Evolutionary conservation across 2,329 filamentous ascomycete species (phyloP), one percentile per base, ranked within the genome.

Genomic region (Hymenoscyphus fructigenus): DNA sequence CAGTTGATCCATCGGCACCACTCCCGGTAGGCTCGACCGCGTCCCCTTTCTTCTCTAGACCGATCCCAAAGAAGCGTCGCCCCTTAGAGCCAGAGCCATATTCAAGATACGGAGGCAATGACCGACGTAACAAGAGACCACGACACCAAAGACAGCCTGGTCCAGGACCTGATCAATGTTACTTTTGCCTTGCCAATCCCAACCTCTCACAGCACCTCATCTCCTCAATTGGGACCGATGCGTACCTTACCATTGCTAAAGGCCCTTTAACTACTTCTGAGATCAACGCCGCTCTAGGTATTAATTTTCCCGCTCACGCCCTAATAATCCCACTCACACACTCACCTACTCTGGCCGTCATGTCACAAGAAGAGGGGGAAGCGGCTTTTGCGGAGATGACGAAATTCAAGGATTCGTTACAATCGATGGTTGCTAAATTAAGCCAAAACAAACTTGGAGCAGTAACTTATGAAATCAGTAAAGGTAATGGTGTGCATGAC

Each of bases 161-260:
- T 6, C 88, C 87, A 0, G 87, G 88, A 0, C 92, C 92, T 1
- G 88, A 89, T 61, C 85, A 90, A 73, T 99, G 95, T 79, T 99
- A 95, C 82, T 98, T 99, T 81, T 99, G 95, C 75, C 84, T 99
- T 12, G 93, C 92, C 5, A 97, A 96, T 76, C 87, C 91, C 5
- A 90, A 90, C 66, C 82, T 95, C 56, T 90, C 91, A 61, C 90
- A 89, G 1, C 94, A 99, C 78, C 90, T 99, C 78, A 90, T 97
- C 72, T 90, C 91, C 69, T 93, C 91, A 29, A 94, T 99, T 68
- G 95, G 91, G 61, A 88, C 93, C 20, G 91, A 96, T 66, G 85
- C 88, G 62, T 98, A 98, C 76, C 79, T 98, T 62, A 96, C 95
- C 32, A 95, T 91, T 28, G 92, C 95, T 65, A 97, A 97, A 77